Conservation (phyloP, 257 asterid species). For the Nicotiana attenuata region DNA sequence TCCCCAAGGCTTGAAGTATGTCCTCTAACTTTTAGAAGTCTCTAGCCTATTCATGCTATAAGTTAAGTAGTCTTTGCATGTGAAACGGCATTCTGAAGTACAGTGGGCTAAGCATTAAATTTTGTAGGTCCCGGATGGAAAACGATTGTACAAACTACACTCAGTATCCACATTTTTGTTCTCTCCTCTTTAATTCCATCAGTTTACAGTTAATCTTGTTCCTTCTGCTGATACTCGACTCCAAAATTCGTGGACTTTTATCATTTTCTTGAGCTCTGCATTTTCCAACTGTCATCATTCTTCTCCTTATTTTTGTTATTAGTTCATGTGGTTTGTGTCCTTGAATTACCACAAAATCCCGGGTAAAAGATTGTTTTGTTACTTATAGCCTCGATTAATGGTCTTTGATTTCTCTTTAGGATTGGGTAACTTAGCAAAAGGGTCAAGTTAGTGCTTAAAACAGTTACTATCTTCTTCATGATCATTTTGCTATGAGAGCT, state of each 20-base stretch:
- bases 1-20: neutral
- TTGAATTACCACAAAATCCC: neutral
- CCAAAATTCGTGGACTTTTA: neutral
- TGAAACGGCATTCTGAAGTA: neutral
- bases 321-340: neutral
- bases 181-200: neutral
- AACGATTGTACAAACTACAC: neutral
- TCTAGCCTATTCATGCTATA: neutral
- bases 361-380: neutral
- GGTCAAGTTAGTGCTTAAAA: neutral
- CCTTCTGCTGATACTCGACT: neutral
- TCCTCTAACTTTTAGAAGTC: neutral
- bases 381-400: neutral
- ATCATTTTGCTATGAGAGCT: neutral
- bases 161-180: neutral
- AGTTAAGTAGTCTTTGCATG: neutral
- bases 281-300: neutral
- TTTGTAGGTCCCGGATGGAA: slow-evolving; percentile 1
- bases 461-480: neutral
- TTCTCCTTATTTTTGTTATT: neutral
- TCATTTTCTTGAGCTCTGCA: neutral
- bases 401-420: neutral
- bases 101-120: neutral
- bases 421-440: neutral
- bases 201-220: neutral